Evolutionary conservation across 2,329 filamentous ascomycete species (phyloP).

Genomic region (Cadophora gregata): DNA sequence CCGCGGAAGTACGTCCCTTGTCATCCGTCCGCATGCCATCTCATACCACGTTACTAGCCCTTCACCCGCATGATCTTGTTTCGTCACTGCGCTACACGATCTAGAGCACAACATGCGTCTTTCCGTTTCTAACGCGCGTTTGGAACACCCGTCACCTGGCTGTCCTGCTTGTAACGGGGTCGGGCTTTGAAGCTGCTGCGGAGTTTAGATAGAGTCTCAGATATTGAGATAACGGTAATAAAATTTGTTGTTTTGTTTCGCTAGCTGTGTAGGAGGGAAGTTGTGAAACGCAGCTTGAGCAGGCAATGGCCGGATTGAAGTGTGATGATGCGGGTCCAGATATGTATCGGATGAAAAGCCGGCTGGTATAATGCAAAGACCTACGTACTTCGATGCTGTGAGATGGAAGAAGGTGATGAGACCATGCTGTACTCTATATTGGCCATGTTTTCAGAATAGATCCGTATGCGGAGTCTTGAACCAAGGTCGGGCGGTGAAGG

Average conservation of each 20-base stretch:
- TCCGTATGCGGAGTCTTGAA: background rate
- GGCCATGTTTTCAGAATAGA: background rate
- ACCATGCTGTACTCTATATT: background rate
- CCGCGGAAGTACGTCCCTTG: background rate
- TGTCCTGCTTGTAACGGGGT: background rate
- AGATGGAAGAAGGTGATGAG: background rate
- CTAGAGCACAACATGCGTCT: background rate
- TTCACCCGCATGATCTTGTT: constrained; percentile 12
- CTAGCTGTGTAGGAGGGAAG: no score
- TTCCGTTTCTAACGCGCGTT: constrained; percentile 6
- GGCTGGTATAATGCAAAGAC: background rate
- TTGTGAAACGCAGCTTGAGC: no score
- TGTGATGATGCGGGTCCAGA: background rate
- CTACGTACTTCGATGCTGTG: background rate
- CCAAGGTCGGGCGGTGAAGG: background rate
- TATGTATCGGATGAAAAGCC: background rate
- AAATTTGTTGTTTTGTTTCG: no score
- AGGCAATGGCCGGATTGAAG: no score
- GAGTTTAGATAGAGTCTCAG: no score
- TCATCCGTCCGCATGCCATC: background rate
- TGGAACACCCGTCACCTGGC: constrained; percentile 2
- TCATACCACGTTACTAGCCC: constrained; percentile 3
- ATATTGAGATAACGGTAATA: no score
- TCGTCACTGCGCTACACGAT: background rate
- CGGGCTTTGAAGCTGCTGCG: no score